A percentile compares a stretch with the other conserved stretches of the same genome.
Conservation (phyloP, 805 yeast species). For the Cyberlindnera xishuangbannaensis region DNA sequence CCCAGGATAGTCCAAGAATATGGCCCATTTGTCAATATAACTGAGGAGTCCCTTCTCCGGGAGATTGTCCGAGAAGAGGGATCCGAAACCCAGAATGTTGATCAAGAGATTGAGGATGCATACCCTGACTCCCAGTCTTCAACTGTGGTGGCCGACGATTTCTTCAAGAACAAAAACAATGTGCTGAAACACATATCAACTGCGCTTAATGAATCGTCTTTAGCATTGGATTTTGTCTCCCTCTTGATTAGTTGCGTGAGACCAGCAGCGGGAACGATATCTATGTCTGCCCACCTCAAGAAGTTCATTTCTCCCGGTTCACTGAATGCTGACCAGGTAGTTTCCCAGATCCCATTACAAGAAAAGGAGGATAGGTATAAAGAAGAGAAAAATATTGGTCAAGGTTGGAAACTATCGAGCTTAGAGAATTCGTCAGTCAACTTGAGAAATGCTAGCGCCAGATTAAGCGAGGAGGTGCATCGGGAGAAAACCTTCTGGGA, state of each 20-base stretch:
- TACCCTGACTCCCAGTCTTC: constrained; percentile 9
- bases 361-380: constrained; percentile 21
- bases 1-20: constrained; percentile 53
- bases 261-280: constrained; percentile 80
- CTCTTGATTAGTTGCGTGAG: constrained; percentile 71
- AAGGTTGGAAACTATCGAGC: constrained; percentile 83
- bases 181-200: constrained; percentile 47
- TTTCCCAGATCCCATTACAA: constrained; percentile 15
- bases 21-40: constrained; percentile 50
- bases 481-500: constrained; percentile 71
- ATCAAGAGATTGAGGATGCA: constrained; percentile 12
- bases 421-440: constrained; percentile 48
- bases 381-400: constrained; percentile 25
- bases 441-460: constrained; percentile 44
- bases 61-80: constrained; percentile 12
- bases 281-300: constrained; percentile 81
- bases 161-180: constrained; percentile 46
- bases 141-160: constrained; percentile 35
- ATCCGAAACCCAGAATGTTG: constrained; percentile 10
- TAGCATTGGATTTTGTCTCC: constrained; percentile 84
- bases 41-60: constrained; percentile 41
- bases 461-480: constrained; percentile 47
- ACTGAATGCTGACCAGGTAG: constrained; percentile 41
- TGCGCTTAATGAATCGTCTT: constrained; percentile 84
- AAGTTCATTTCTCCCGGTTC: constrained; percentile 75